Base-by-base conservation (phyloP, 2,329 filamentous ascomycete genomes). In the Cryphonectria naterciae region DNA sequence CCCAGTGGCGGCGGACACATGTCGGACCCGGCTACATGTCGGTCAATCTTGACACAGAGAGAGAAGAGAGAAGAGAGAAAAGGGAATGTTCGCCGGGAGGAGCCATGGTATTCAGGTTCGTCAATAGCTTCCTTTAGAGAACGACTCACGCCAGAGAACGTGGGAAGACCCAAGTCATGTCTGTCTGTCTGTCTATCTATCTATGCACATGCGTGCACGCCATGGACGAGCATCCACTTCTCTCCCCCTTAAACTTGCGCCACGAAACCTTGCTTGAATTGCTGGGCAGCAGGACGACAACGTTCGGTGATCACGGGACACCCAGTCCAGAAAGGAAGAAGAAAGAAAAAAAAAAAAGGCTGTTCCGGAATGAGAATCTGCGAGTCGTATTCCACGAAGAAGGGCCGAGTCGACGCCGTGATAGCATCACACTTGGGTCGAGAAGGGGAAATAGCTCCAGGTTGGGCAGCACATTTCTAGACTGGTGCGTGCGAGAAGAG, bases 321-420 rank as follows among this genome's bases (percentile, higher is more conserved):
- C 39, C 1, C 15, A 32, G 25, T 19, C 61, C 61, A 67, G 37
- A 39, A 10, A n/a, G 32, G 32, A 32, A 32, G 32, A 32, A 32
- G 32, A 32, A 32, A 32, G 32, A 2, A 32, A 4, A 32, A 32
- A 32, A 58, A 49, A 28, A 63, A 41, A 37, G 22, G 28, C 41
- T 17, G 66, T 15, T 46, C n/a, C 13, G 61, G 49, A 56, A 63
- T 68, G 46, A 71, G 56, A 73, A 71, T 11, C 10, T 28, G 62
- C 39, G n/a, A 49, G 39, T 32, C 39, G 39, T 22, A 32, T 19
- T 15, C 61, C 61, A 64, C 41, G 63, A 41, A 64, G 43, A 65
- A 65, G 63, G 63, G 63, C 63, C 63, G 63, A 65, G 63, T 65
- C 43, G 41, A 52, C 25, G 63, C 41, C 63, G 43, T 49, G 41